Evolutionary conservation across 106 monocot species (phyloP), one percentile per base, ranked within the genome.

Genomic region (Platanthera zijinensis): DNA sequence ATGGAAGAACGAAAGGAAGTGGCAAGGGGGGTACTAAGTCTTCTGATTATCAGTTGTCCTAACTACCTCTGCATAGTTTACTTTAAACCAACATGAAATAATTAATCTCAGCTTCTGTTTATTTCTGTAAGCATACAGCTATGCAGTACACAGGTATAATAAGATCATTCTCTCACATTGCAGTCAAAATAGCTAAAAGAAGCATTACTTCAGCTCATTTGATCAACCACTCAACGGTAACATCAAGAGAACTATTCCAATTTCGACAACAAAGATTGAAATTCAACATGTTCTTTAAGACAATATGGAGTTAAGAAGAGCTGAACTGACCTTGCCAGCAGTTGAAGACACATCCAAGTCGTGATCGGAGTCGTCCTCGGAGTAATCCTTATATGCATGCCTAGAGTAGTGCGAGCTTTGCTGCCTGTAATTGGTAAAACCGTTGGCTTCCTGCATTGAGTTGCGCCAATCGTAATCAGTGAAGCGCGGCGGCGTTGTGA

Each of bases 361-460:
- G 3, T 75, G 77, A 78, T 89, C 89, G 11, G 89, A 89, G 21
- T 89, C 89, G 48, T 89, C 89, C 12, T 86, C 89, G 8, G 89
- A 89, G 49, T 77, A 89, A 48, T 89, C 89, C 69, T 89, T 86
- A 48, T 86, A 84, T 0, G 86, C 80, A 53, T 61, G 84, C 74
- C 84, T 78, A 4, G 79, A 25, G 57, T 82, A 89, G 45, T 78
- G 75, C 8, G 82, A 72, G 72, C 77, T 79, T 77, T 82, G 86
- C 74, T 82, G 84, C 72, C 73, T 64, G 76, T 50, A 72, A 52
- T 68, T 78, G 22, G 67, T 22, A 50, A 66, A 51, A 50, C 57
- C 13, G 76, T 32, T 70, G 72, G 59, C 66, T 50, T 50, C 79
- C 74, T 25, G 25, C 69, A 45, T 50, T 1, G 72, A 72, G 18